phyloP scores from a whole-genome alignment of 176 grass and related monocot species.

The Cenchrus fungigraminus region DNA sequence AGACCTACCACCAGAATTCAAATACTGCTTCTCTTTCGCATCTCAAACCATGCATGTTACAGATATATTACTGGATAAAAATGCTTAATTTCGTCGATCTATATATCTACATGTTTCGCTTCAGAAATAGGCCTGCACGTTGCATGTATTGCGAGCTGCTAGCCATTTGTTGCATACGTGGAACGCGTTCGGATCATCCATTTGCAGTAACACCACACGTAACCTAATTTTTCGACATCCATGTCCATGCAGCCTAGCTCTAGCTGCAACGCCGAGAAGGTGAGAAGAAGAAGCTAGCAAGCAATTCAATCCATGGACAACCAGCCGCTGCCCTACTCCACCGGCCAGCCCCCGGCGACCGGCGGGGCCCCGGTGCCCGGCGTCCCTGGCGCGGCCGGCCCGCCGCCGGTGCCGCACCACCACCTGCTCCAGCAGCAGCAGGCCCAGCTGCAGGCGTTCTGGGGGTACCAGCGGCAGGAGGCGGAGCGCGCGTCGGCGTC shows the following conservation, averaged over 20 bases:
- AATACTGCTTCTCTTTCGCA: neutral
- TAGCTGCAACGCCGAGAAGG: neutral
- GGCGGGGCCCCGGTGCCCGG: slow-evolving; percentile 45
- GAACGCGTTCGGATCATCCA: slow-evolving; percentile 21
- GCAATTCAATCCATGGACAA: slow-evolving; percentile 51
- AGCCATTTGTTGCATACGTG: slow-evolving; percentile 32
- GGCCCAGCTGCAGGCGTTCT: slow-evolving; percentile 76
- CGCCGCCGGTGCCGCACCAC: slow-evolving; percentile 63
- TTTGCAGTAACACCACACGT: neutral
- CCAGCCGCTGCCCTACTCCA: slow-evolving; percentile 60
- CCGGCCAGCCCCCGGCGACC: slow-evolving; percentile 32
- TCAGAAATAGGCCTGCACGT: neutral
- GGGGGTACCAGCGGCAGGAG: slow-evolving; percentile 83
- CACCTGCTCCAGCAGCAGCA: slow-evolving; percentile 85
- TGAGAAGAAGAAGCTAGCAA: neutral
- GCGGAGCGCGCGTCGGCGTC: slow-evolving; percentile 74
- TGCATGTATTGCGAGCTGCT: slow-evolving; percentile 11
- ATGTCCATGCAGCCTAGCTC: slow-evolving; percentile 36
- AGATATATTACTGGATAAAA: neutral
- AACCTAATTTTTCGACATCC: slow-evolving; percentile 25
- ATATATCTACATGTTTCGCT: neutral
- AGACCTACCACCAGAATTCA: neutral
- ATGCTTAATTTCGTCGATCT: too few relatives aligned
- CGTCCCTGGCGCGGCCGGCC: slow-evolving; percentile 21
- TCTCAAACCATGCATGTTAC: neutral